A percentile compares a stretch with the other conserved stretches of the same genome.
phyloP scores from a whole-genome alignment of 2,329 filamentous ascomycete genomes.

The Curvularia hawaiiensis region DNA sequence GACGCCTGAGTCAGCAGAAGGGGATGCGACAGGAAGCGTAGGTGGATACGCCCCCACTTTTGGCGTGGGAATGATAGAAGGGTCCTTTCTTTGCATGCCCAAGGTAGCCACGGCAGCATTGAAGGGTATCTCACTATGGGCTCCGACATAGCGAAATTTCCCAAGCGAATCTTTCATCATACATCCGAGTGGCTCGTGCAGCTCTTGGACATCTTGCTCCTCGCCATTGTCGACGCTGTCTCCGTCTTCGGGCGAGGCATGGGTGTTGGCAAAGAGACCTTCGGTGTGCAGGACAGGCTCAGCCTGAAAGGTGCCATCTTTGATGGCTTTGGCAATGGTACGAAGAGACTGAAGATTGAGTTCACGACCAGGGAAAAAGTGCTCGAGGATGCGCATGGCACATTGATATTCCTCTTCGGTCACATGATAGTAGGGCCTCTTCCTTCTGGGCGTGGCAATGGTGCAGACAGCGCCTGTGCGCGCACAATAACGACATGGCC shows the following conservation, averaged over 20 bases:
- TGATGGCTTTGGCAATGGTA: conserved; percentile 41
- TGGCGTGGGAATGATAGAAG: conserved; percentile 38
- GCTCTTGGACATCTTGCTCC: conserved; percentile 38
- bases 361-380: conserved; percentile 45
- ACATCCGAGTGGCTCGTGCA: conserved; percentile 45
- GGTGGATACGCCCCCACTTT: conserved; percentile 43
- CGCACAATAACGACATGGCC: conserved; percentile 47
- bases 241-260: conserved; percentile 31
- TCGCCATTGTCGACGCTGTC: conserved; percentile 34
- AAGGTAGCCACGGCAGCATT: conserved; percentile 45
- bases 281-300: conserved; percentile 32
- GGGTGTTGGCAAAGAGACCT: conserved; percentile 28
- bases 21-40: conserved; percentile 24
- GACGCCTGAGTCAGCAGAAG: conserved; percentile 23
- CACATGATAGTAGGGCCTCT: conserved; percentile 48
- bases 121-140: conserved; percentile 47
- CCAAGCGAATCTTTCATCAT: conserved; percentile 47
- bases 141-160: conserved; percentile 43
- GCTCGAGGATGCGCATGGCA: conserved; percentile 44
- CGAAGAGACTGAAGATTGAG: conserved; percentile 42
- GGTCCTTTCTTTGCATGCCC: conserved; percentile 26
- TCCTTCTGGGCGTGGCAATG: conserved; percentile 44
- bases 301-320: conserved; percentile 36
- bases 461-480: conserved; percentile 44
- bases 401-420: conserved; percentile 49